Conservation (phyloP, 2,329 filamentous ascomycete species). For the Uncinocarpus reesii region DNA sequence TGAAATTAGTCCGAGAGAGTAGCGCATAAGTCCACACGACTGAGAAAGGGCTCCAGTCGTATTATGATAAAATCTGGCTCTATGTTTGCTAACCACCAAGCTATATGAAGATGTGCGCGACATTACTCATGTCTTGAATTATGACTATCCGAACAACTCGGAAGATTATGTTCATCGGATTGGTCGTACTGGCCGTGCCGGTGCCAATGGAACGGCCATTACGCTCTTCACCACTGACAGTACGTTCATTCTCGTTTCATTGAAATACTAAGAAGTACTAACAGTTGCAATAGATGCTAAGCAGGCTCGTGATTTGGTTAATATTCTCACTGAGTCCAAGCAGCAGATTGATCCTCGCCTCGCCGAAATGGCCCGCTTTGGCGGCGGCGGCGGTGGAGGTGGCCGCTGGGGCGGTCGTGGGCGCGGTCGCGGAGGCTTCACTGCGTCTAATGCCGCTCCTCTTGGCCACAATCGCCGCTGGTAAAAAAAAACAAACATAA, state of each 20-base stretch:
- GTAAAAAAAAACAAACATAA: constrained; percentile 37
- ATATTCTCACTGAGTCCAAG: constrained; percentile 89
- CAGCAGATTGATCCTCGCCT: constrained; percentile 96
- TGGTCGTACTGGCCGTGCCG: constrained; percentile 60
- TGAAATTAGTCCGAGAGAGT: constrained; percentile 44
- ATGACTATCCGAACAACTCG: constrained; percentile 96
- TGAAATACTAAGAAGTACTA: constrained; percentile 4
- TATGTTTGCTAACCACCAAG: constrained; percentile 64
- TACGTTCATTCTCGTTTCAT: constrained; percentile 45
- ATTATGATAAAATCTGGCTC: constrained; percentile 40
- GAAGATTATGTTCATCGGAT: constrained; percentile 62
- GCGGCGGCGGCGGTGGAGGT: constrained; percentile 69
- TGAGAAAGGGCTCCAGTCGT: constrained; percentile 44
- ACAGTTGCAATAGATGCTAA: constrained; percentile 55
- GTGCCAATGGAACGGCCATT: constrained; percentile 89
- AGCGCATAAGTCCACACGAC: constrained; percentile 51
- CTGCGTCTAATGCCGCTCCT: constrained; percentile 49
- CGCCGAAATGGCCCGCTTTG: constrained; percentile 88
- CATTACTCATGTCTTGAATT: constrained; percentile 99
- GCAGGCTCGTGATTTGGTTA: constrained; percentile 92
- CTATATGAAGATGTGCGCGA: constrained; percentile 92
- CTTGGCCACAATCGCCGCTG: constrained; percentile 48
- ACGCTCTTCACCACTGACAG: constrained; percentile 99
- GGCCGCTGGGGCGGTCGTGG: constrained; percentile 55
- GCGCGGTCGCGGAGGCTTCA: constrained; percentile 57